These are phyloP conservation scores for Aureobasidium zeae DNA, from an alignment of 2,329 filamentous ascomycete species.

Conservation along the genomic window DNA sequence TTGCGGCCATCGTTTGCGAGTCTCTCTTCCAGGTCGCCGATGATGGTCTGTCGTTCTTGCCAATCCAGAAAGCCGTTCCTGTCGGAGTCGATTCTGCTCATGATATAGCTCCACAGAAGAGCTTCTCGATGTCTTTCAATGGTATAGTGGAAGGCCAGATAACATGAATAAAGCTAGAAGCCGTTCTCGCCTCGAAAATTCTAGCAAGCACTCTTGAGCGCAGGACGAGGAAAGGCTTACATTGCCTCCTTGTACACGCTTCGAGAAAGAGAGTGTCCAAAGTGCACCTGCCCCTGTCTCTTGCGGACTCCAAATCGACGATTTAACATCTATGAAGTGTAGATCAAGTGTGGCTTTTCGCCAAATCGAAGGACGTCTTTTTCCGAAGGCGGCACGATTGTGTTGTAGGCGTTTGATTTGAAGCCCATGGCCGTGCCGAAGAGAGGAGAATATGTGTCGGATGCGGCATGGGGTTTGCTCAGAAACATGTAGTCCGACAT, in stretches of 20 bases:
- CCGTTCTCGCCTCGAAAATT: conserved; percentile 36
- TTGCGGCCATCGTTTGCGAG: conserved; percentile 28
- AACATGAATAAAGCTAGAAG: conserved; percentile 39
- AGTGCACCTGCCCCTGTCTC: conserved; percentile 37
- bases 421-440: conserved; percentile 37
- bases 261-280: conserved; percentile 35
- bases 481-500: conserved; percentile 39
- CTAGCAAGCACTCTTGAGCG: conserved; percentile 33
- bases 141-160: conserved; percentile 35
- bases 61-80: conserved; percentile 35
- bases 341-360: conserved; percentile 38
- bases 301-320: conserved; percentile 38
- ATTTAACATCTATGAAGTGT: conserved; percentile 38
- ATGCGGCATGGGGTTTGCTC: conserved; percentile 34
- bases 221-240: conserved; percentile 34
- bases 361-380: conserved; percentile 31
- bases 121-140: conserved; percentile 38
- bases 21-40: conserved; percentile 32
- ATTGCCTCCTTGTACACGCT: conserved; percentile 34
- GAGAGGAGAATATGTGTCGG: conserved; percentile 37
- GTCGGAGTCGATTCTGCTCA: conserved; percentile 32
- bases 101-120: conserved; percentile 37
- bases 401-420: conserved; percentile 37
- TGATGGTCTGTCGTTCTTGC: conserved; percentile 31
- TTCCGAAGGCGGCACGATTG: conserved; percentile 28